Evolutionary conservation across 768 basidiomycete genomes (phyloP).

Genomic region (Tricholoma sp.): DNA sequence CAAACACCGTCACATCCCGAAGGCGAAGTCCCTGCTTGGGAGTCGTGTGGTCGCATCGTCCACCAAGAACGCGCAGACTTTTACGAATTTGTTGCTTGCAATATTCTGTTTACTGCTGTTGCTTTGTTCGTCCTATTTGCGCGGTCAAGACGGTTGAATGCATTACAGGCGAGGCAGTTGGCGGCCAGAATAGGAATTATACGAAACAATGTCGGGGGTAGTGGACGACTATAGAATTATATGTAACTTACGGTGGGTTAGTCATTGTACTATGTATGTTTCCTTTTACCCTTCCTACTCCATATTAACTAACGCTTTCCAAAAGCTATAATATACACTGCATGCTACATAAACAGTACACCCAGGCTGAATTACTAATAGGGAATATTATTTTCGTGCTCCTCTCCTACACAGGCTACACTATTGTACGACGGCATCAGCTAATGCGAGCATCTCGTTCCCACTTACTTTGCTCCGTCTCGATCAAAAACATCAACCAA

Average conservation of each 20-base stretch:
- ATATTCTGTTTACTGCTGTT: constrained; percentile 63
- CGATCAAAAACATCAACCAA: too few species aligned
- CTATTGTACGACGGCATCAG: too few species aligned
- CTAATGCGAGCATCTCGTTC: too few species aligned
- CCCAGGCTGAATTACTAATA: too few species aligned
- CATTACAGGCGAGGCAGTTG: constrained; percentile 73
- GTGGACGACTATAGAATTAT: constrained; percentile 6
- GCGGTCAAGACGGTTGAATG: constrained; percentile 62
- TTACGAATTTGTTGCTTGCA: constrained; percentile 87
- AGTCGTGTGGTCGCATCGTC: constrained; percentile 86
- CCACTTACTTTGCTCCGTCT: too few species aligned
- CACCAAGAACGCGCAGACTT: constrained; percentile 79
- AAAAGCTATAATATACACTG: not conserved
- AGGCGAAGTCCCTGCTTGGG: constrained; percentile 81
- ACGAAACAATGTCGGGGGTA: constrained; percentile 26
- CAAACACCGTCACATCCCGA: constrained; percentile 16
- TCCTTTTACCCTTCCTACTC: not conserved
- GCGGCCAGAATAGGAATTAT: constrained; percentile 82
- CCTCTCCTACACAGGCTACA: not conserved
- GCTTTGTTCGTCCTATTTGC: constrained; percentile 63
- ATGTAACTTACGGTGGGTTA: not conserved
- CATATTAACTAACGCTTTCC: not conserved
- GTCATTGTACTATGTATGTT: constrained; percentile 4
- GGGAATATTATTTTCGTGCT: not conserved
- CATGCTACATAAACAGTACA: not conserved